Base-by-base conservation (phyloP, 257 asterid species). In the Jacaranda mimosifolia region DNA sequence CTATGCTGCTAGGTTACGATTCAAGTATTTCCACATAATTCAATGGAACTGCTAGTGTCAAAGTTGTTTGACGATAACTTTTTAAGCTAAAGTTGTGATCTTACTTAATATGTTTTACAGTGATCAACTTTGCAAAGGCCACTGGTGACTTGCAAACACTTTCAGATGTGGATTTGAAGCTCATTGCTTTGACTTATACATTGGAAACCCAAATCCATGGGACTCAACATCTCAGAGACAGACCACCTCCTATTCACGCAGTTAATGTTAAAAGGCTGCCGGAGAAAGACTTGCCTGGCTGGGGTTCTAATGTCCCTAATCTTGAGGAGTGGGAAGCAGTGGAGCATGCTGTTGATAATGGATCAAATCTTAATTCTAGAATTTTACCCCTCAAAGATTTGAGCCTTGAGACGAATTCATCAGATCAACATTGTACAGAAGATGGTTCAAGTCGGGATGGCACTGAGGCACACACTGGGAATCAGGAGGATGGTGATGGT, bases 61-160 rank as follows among this genome's bases (percentile, higher is more conserved):
- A 6, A 68, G 13, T 73, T 67, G 39, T 63, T 43, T 15, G 56
- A 40, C 63, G 11, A 39, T 15, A 51, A 26, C 40, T 49, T 68
- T 59, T 68, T 68, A 45, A 68, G 55, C 63, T 45, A 21, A 62
- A 45, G 9, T 35, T 19, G 19, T 67, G 26, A 46, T 82, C 78
- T 71, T 18, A 68, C n/a, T 52, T 51, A n/a, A 40, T 52, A 52
- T 66, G 45, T 69, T 69, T 80, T 80, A 26, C 95, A 96, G 99
- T 89, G 77, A 82, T 93, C 72, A 84, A 66, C 89, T 96, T 96
- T 78, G 97, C 99, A 14, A 96, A 89, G 85, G 95, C 93, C 26
- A 96, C 99, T 65, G 99, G 99, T 85, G 99, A 96, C 85, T 79
- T 96, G 83, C 99, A 91, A 75, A 93, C 99, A 40, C 98, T 96